phyloP scores from a whole-genome alignment of 495 filamentous ascomycete species.

The Aspergillus sclerotiicarbonarius region DNA sequence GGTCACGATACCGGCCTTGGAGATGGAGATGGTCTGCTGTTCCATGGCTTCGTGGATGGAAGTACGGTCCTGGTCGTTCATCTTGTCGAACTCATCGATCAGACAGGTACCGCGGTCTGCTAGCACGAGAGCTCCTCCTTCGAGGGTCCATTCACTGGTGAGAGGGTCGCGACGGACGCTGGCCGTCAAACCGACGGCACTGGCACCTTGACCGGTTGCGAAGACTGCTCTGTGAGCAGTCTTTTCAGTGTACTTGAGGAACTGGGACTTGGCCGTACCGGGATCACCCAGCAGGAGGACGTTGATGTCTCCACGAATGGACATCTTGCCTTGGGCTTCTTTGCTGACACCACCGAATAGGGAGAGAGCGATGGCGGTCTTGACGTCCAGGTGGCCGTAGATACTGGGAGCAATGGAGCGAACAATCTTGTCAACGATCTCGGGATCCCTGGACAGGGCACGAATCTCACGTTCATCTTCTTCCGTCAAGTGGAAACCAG shows the following conservation, averaged over 20 bases:
- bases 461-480: constrained; percentile 94
- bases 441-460: constrained; percentile 77
- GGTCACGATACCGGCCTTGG: constrained; percentile 97
- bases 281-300: constrained; percentile 95
- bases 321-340: constrained; percentile 78
- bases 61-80: constrained; percentile 98
- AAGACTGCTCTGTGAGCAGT: constrained; percentile 97
- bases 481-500: constrained; percentile 93
- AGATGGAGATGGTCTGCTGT: constrained; percentile 99
- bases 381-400: constrained; percentile 96
- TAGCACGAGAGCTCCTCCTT: constrained; percentile 93
- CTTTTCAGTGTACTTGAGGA: constrained; percentile 97
- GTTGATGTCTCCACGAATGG: constrained; percentile 97
- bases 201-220: constrained; percentile 96
- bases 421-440: constrained; percentile 92
- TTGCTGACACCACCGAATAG: constrained; percentile 96
- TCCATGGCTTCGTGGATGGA: constrained; percentile 99
- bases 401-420: constrained; percentile 95
- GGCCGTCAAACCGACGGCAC: constrained; percentile 96
- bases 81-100: constrained; percentile 99
- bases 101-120: constrained; percentile 94
- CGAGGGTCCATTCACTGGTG: constrained; percentile 96
- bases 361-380: constrained; percentile 91
- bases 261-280: constrained; percentile 97
- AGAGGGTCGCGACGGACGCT: constrained; percentile 93